Base-by-base conservation (phyloP, 148 eudicot genomes). In the Amaranthus cruentus region DNA sequence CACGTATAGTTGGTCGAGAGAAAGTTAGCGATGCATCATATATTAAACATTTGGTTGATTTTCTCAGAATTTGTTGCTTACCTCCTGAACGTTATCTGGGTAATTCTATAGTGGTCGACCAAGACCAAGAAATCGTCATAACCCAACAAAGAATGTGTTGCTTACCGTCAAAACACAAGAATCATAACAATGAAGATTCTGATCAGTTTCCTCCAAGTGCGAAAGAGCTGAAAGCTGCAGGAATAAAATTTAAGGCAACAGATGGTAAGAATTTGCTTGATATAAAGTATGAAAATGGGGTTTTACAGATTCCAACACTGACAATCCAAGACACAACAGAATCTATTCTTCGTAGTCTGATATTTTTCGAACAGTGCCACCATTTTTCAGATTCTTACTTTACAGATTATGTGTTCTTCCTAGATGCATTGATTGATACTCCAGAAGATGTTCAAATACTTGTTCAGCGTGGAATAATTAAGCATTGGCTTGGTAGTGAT, bases 371-470 rank as follows among this genome's bases (percentile, higher is more conserved):
- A 69, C 69, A 65, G 14, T 75, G 75, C 14, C 70, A 66, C 44
- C 53, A 73, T 44, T 55, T 2, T 7, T 21, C 10, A 4, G 52
- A 80, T 43, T 66, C 79, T 50, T 80, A 76, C 83, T 52, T 80
- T 44, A 53, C 72, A 47, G 76, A 76, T 60, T 80, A 68, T 51
- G 15, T 80, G 47, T 2, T 14, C 44, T 72, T 81, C 18, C 52
- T 81, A 15, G 74, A 81, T 28, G 18, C 10, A 42, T 53, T 81
- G 44, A 76, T 81, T 48, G 52, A 76, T 54, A 81, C 80, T 11
- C 54, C 77, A n/a, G 65, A 72, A 1, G 83, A 76, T 49, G 80
- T 76, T 10, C 28, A 68, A 43, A 51, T 76, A 52, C 77, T 81
- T 47, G 71, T 62, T 8, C 48, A 73, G 13, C 57, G 43, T 11